Percentiles rank a stretch among this genome's conserved stretches.
These are phyloP conservation scores for Aschersonia sp. DNA, from an alignment of 2,329 filamentous ascomycete species.

Conservation along the genomic window DNA sequence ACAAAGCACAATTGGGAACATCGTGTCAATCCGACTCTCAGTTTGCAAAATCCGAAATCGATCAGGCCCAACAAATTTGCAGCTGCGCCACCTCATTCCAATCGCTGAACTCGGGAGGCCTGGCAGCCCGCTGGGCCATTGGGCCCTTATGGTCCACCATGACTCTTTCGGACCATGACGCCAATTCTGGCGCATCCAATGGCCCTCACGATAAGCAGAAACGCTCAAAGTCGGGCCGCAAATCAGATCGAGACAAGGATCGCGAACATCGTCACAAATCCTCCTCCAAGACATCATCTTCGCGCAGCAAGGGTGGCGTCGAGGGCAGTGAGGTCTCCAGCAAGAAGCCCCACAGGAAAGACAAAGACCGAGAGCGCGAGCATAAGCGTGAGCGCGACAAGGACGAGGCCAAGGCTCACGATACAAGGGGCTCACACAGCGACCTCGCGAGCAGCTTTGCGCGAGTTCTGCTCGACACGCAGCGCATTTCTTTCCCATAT, in stretches of 20 bases:
- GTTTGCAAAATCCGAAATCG: not conserved
- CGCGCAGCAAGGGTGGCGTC: constrained; percentile 24
- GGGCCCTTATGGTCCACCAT: constrained; percentile 14
- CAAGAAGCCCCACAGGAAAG: constrained; percentile 16
- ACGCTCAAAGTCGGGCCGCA: constrained; percentile 24
- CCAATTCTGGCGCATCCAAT: constrained; percentile 19
- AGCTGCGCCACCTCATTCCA: not conserved
- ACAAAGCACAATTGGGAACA: not conserved
- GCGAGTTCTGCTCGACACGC: constrained; percentile 17
- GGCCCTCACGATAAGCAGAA: constrained; percentile 24
- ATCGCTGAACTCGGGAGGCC: not conserved
- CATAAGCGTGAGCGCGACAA: constrained; percentile 16
- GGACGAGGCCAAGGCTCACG: constrained; percentile 16
- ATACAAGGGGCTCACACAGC: constrained; percentile 22
- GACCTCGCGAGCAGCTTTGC: constrained; percentile 6
- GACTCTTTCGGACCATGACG: constrained; percentile 27
- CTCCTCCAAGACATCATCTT: constrained; percentile 25
- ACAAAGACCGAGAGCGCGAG: constrained; percentile 15
- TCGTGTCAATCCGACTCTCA: not conserved
- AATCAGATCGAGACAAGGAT: constrained; percentile 10
- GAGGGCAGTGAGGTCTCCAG: constrained; percentile 24
- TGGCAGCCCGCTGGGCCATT: not conserved
- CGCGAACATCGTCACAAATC: constrained; percentile 23
- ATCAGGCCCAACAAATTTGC: not conserved
- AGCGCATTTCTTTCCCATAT: constrained; percentile 51